Evolutionary conservation across 176 grass and related monocot genomes (phyloP).

Genomic region (Phragmites australis): DNA sequence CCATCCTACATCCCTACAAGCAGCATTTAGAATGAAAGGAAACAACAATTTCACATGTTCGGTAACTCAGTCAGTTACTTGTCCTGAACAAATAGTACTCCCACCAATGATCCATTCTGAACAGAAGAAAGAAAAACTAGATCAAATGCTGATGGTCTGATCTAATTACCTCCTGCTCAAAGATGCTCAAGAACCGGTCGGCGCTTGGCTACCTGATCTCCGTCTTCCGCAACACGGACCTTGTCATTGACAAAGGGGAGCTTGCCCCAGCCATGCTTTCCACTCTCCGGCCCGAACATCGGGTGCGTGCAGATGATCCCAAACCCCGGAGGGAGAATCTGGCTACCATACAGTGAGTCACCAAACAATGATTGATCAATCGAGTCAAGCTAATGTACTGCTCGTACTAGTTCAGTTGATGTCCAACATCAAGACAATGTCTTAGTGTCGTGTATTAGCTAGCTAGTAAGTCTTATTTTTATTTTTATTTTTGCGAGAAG

Average conservation of each 20-base stretch:
- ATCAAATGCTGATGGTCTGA: background rate
- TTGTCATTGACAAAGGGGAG: conserved; percentile 71
- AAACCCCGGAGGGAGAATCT: conserved; percentile 61
- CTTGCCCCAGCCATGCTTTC: conserved; percentile 55
- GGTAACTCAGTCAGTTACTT: background rate
- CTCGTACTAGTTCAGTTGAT: background rate
- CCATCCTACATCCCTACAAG: conserved; percentile 70
- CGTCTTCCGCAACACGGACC: conserved; percentile 45
- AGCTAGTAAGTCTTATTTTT: too few species aligned
- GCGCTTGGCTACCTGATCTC: conserved; percentile 51
- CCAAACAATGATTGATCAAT: background rate
- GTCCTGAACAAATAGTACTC: background rate
- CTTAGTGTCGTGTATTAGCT: background rate
- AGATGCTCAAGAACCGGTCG: conserved; percentile 61
- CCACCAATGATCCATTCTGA: background rate
- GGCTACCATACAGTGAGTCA: background rate
- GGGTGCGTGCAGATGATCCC: conserved; percentile 70
- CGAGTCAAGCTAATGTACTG: background rate
- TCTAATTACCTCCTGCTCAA: conserved; percentile 53
- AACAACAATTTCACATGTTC: conserved; percentile 11
- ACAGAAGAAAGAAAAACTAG: background rate
- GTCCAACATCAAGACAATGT: background rate
- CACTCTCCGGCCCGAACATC: conserved; percentile 76
- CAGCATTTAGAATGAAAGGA: background rate
- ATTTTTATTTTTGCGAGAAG: too few species aligned